These are phyloP conservation scores for Choanephora cucurbitarum DNA, from an alignment of 371 early-diverging fungal genomes.

Conservation along the genomic window DNA sequence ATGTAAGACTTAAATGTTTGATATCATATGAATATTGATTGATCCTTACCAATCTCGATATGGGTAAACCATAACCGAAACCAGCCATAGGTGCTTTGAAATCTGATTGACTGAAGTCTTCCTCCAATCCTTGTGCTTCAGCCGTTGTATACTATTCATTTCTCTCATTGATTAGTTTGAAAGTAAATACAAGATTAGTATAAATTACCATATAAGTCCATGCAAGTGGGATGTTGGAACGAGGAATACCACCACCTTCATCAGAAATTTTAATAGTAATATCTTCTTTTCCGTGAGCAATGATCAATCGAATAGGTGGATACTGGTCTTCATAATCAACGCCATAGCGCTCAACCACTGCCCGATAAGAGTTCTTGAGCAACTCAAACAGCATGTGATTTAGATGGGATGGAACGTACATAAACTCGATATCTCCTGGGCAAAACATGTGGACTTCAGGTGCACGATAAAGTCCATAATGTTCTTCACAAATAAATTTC, in stretches of 20 bases:
- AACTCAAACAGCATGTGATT: conserved; percentile 98
- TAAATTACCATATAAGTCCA: conserved; percentile 96
- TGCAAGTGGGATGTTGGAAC: conserved; percentile 87
- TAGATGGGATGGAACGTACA: conserved; percentile 95
- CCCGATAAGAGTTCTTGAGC: conserved; percentile 93
- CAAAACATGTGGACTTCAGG: conserved; percentile 83
- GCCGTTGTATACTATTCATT: conserved; percentile 95
- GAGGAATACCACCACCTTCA: conserved; percentile 95
- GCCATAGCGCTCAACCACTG: conserved; percentile 91
- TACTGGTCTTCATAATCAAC: conserved; percentile 82
- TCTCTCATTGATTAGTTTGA: no score
- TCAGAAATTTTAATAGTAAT: conserved; percentile 96
- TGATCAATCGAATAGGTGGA: conserved; percentile 90
- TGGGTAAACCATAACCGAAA: conserved; percentile 96
- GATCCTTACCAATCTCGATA: conserved; percentile 72
- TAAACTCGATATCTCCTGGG: conserved; percentile 87
- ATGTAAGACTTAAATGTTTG: not conserved
- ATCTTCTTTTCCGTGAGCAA: conserved; percentile 96
- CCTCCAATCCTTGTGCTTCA: conserved; percentile 84
- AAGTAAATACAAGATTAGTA: no score
- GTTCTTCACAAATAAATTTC: conserved; percentile 88
- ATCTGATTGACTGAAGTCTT: conserved; percentile 80
- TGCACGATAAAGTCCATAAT: conserved; percentile 83
- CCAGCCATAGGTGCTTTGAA: conserved; percentile 98
- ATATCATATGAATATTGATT: not conserved